Conservation (phyloP, 768 basidiomycete species). For the Trametes meyenii region DNA sequence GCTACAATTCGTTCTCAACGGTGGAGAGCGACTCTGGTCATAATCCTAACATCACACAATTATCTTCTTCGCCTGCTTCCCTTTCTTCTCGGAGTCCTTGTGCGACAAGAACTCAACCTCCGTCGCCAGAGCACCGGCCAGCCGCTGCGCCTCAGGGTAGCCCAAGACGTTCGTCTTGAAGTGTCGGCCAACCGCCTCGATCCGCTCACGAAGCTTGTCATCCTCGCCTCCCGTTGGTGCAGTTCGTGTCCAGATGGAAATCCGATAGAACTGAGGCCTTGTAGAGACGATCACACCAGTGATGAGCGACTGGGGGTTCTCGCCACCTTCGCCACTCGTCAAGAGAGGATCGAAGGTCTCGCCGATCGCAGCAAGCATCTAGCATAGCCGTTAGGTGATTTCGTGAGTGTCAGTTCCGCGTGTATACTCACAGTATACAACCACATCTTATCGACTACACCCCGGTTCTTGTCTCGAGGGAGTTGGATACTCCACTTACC, state of each 20-base stretch:
- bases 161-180: conserved; percentile 93
- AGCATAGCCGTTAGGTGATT: conserved; percentile 3
- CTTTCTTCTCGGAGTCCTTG: conserved; percentile 95
- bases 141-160: conserved; percentile 69
- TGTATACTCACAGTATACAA: conserved; percentile 78
- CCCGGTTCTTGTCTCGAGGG: conserved; percentile 91
- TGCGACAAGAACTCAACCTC: conserved; percentile 95
- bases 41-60: conserved; percentile 47
- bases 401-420: not conserved
- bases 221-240: conserved; percentile 61
- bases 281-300: conserved; percentile 77
- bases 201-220: conserved; percentile 70
- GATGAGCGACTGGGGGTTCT: conserved; percentile 60
- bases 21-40: conserved; percentile 19
- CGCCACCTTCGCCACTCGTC: conserved; percentile 47
- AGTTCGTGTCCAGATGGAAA: conserved; percentile 96
- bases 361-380: conserved; percentile 99
- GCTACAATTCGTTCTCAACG: conserved; percentile 13
- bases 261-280: conserved; percentile 91
- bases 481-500: conserved; percentile 99
- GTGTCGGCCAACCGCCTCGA: conserved; percentile 82
- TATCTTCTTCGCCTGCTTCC: conserved; percentile 80
- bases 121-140: conserved; percentile 86
- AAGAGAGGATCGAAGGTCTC: conserved; percentile 96
- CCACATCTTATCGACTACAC: conserved; percentile 93